Conservation (phyloP, 345 rosid species). For the Syzygium jambos region DNA sequence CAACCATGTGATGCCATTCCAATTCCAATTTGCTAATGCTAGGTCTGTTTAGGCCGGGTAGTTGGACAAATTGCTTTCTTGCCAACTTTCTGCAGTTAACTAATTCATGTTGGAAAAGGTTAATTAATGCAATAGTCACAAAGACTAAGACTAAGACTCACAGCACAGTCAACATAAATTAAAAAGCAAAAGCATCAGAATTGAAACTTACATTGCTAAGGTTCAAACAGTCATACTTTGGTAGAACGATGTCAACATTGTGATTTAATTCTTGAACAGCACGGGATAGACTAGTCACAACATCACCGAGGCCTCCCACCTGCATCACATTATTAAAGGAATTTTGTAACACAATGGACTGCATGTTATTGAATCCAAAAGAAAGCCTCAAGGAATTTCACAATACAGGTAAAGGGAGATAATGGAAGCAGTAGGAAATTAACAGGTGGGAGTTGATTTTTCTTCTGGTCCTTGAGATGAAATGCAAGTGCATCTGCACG, state of each 20-base stretch:
- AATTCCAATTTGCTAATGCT: background rate
- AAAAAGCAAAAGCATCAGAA: constrained; percentile 3
- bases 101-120: background rate
- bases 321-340: constrained; percentile 15
- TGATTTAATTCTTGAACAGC: constrained; percentile 93
- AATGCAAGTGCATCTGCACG: background rate
- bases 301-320: constrained; percentile 99
- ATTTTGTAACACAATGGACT: background rate
- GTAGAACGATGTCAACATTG: constrained; percentile 76
- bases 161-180: background rate
- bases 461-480: background rate
- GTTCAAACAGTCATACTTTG: constrained; percentile 87
- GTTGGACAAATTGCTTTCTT: background rate
- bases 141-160: background rate
- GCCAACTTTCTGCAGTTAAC: background rate
- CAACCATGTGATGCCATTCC: background rate
- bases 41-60: background rate
- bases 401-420: background rate
- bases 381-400: background rate
- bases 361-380: background rate
- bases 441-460: background rate
- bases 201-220: constrained; percentile 55
- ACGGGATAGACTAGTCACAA: constrained; percentile 94
- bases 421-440: background rate
- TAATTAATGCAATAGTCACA: background rate